A percentile compares a stretch with the other conserved stretches of the same genome.
Conservation (phyloP, 768 basidiomycete genomes). For the Zangia roseola region DNA sequence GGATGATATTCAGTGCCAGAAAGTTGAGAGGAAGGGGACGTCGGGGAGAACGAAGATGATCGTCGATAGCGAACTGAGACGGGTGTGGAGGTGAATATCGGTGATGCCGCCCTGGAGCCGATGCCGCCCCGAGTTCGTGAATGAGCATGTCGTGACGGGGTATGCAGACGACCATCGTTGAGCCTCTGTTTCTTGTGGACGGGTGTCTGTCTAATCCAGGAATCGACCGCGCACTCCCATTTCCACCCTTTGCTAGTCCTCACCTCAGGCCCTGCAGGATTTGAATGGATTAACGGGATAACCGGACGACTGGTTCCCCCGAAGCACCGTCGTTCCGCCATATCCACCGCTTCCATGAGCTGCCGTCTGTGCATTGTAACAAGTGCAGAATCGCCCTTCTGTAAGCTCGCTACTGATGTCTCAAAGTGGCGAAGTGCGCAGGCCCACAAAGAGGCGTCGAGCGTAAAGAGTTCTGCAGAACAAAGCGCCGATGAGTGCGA, state of each 20-base stretch:
- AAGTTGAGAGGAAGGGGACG: constrained; percentile 6
- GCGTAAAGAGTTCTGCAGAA: constrained; percentile 34
- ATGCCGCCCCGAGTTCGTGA: background rate
- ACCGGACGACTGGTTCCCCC: constrained; percentile 26
- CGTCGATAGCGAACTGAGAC: background rate
- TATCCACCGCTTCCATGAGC: constrained; percentile 47
- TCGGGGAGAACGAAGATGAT: constrained; percentile 8
- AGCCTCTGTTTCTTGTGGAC: constrained; percentile 24
- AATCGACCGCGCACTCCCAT: constrained; percentile 48
- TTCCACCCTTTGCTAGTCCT: constrained; percentile 38
- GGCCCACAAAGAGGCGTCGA: constrained; percentile 54
- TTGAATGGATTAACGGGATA: constrained; percentile 5
- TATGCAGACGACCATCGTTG: background rate
- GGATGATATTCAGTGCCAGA: constrained; percentile 14
- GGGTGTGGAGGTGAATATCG: background rate
- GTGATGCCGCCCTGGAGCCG: background rate
- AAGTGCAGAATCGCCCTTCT: constrained; percentile 21
- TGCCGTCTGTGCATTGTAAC: constrained; percentile 37
- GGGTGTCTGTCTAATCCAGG: constrained; percentile 44
- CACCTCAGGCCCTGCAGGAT: constrained; percentile 4
- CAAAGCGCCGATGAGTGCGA: constrained; percentile 32
- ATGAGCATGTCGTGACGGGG: background rate
- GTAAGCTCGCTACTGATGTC: constrained; percentile 21
- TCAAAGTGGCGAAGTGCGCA: constrained; percentile 51
- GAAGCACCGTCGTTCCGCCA: constrained; percentile 51